Conservation (phyloP, 176 grass and related monocot species). For the Juncus effusus region DNA sequence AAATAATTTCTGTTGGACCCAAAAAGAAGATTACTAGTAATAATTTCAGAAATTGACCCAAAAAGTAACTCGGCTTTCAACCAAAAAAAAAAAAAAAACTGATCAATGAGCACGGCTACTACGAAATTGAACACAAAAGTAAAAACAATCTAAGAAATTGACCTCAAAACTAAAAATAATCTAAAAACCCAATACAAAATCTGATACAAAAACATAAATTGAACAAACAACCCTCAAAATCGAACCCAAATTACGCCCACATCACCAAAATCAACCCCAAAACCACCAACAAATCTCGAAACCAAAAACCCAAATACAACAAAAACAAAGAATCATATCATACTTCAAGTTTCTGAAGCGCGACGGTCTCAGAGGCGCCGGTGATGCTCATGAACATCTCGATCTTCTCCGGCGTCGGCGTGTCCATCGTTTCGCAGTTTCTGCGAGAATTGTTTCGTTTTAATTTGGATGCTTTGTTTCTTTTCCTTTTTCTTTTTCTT, state of each 20-base stretch:
- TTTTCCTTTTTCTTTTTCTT: neutral
- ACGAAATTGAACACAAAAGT: too few species aligned
- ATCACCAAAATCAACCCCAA: neutral
- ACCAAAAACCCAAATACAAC: neutral
- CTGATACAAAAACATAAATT: too few species aligned
- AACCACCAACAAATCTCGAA: neutral
- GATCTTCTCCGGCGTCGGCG: conserved; percentile 63
- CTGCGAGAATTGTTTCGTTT: conserved; percentile 9
- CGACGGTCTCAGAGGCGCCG: conserved; percentile 48
- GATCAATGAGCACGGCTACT: too few species aligned
- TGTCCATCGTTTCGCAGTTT: conserved; percentile 38
- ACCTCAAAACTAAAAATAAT: too few species aligned
- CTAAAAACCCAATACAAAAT: too few species aligned
- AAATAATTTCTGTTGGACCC: too few species aligned
- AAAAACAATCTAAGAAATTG: too few species aligned
- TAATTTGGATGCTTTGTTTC: neutral
- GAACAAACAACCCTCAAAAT: neutral
- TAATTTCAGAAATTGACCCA: neutral
- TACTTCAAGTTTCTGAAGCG: conserved; percentile 85
- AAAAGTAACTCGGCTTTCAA: neutral
- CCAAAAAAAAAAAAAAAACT: neutral
- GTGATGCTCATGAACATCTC: conserved; percentile 84
- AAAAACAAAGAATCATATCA: neutral
- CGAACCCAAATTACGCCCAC: conserved; percentile 28
- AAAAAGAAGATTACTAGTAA: too few species aligned